Base-by-base conservation (phyloP, 2,329 filamentous ascomycete species). In the Penicillium sp. region DNA sequence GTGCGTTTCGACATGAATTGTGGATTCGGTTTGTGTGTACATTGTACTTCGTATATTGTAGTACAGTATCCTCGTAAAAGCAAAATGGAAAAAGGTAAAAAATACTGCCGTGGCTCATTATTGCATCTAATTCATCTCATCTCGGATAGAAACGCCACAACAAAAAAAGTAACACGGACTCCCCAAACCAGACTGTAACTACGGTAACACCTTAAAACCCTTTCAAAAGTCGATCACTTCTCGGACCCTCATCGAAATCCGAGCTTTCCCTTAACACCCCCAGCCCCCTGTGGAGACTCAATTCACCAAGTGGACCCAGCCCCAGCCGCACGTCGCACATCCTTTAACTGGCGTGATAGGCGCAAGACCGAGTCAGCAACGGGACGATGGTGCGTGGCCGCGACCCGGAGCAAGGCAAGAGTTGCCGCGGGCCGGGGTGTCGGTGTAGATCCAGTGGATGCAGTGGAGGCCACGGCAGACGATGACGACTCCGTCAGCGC, bases 371-470 rank as follows among this genome's bases (percentile, higher is more conserved):
- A 56, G 44, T 66, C 60, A 38, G 65, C 62, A 9, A 72, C 65
- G 26, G 66, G 64, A 31, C 61, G 67, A 57, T 72, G 69, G 37
- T 67, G 63, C 20, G 56, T 61, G 20, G 67, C 61, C 11, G 67
- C 68, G 24, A 65, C 60, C 16, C 61, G 63, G 32, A 71, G 60
- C 14, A 62, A 54, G 20, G 62, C 58, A 44, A 65, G 48, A 18
- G 58, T 61, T 32, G 57, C 58, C 14, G 59, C 45, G 7, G 60
- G 62, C 6, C 42, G 50, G 14, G 56, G 38, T 18, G 34, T 35
- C 13, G 39, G 24, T n/a, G 42, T 39, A 26, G 44, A n/a, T 24
- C 40, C 31, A 4, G 40, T 16, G 24, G 39, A 50, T 29, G 20
- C 20, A 32, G 43, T 46, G 32, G 52, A 61, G 32, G 20, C 18